Conservation (phyloP, 495 filamentous ascomycete genomes). For the Trichoderma reesei region DNA sequence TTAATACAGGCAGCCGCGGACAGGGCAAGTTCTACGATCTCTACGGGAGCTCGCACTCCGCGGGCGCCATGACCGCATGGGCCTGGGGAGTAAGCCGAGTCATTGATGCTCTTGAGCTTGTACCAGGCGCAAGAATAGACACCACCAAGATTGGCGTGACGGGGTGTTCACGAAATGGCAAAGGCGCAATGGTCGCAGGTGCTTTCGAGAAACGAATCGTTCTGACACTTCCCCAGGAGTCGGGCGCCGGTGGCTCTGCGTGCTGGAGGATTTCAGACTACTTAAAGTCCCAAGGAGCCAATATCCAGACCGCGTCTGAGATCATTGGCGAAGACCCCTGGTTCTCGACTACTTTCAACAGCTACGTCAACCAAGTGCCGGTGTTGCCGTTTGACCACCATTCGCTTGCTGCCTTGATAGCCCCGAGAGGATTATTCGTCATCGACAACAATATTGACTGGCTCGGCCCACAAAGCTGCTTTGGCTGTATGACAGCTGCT, state of each 20-base stretch:
- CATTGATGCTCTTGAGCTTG: slow-evolving; percentile 43
- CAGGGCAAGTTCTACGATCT: slow-evolving; percentile 41
- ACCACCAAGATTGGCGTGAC: slow-evolving; percentile 38
- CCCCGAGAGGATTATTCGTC: slow-evolving; percentile 35
- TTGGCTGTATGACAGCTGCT: slow-evolving; percentile 46
- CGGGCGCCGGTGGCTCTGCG: slow-evolving; percentile 38
- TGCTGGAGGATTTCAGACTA: slow-evolving; percentile 42
- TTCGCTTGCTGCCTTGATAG: slow-evolving; percentile 36
- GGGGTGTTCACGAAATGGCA: slow-evolving; percentile 45
- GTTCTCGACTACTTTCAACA: slow-evolving; percentile 37
- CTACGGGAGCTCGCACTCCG: slow-evolving; percentile 35
- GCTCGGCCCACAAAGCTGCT: slow-evolving; percentile 40
- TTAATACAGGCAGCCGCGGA: slow-evolving; percentile 28
- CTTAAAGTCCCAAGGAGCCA: slow-evolving; percentile 33
- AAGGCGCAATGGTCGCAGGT: slow-evolving; percentile 43
- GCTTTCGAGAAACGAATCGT: slow-evolving; percentile 41
- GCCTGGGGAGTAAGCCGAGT: slow-evolving; percentile 43
- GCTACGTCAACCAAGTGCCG: slow-evolving; percentile 28
- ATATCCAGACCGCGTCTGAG: slow-evolving; percentile 40
- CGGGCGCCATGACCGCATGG: slow-evolving; percentile 42
- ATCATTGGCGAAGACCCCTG: slow-evolving; percentile 44
- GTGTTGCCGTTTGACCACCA: slow-evolving; percentile 42
- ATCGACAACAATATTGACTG: slow-evolving; percentile 49
- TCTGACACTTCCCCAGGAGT: slow-evolving; percentile 44
- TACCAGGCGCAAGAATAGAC: slow-evolving; percentile 35